Percentiles rank a stretch among this genome's conserved stretches.
Evolutionary conservation across 2,329 filamentous ascomycete genomes (phyloP).

Genomic region (Aspergillus quadrilineatus): DNA sequence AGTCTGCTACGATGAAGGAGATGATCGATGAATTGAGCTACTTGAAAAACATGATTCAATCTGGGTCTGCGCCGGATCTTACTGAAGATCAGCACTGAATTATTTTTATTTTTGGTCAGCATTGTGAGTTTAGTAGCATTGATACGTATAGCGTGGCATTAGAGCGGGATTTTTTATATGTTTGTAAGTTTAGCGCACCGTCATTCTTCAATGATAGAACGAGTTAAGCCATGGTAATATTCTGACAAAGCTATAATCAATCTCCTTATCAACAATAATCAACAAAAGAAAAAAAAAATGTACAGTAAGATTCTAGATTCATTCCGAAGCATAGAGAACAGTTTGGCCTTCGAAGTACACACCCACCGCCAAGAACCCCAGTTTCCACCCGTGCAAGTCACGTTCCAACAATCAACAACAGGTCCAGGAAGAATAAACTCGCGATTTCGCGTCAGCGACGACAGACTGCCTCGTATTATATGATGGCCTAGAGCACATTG

Average conservation of each 20-base stretch:
- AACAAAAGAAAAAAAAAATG: too few species aligned
- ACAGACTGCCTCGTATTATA: constrained; percentile 8
- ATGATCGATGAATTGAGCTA: constrained; percentile 54
- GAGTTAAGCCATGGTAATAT: background rate
- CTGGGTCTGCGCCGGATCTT: constrained; percentile 25
- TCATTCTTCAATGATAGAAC: background rate
- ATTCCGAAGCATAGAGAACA: too few species aligned
- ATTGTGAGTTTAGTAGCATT: constrained; percentile 15
- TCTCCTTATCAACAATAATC: too few species aligned
- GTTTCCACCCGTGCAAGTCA: constrained; percentile 11
- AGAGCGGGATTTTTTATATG: constrained; percentile 1
- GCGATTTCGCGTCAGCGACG: constrained; percentile 1
- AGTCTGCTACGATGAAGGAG: constrained; percentile 41
- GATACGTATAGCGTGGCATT: constrained; percentile 2
- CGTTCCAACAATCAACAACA: constrained; percentile 12
- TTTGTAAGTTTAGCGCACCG: background rate
- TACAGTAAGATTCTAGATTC: too few species aligned
- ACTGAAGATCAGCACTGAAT: background rate
- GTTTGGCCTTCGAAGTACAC: background rate
- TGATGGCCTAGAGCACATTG: constrained; percentile 25
- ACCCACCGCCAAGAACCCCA: constrained; percentile 17
- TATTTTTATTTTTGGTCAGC: constrained; percentile 2
- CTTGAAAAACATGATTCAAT: constrained; percentile 48
- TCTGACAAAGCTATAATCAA: too few species aligned
- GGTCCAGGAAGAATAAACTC: background rate